phyloP scores from a whole-genome alignment of 768 basidiomycete genomes.

The Amanita jacksonii region DNA sequence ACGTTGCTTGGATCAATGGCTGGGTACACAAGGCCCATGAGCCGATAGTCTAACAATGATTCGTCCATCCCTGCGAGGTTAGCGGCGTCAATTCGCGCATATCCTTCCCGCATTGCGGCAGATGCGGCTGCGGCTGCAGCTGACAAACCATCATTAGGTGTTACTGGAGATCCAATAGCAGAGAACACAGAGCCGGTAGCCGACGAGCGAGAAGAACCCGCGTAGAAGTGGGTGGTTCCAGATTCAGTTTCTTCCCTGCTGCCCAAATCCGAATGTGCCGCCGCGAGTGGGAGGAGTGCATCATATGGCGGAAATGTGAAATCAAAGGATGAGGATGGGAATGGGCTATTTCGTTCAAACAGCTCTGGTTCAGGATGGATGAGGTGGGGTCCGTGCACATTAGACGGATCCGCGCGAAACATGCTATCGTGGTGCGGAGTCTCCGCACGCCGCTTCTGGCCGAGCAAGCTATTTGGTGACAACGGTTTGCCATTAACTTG shows the following conservation, averaged over 20 bases:
- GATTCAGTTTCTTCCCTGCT: conserved; percentile 7
- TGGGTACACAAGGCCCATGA: conserved; percentile 60
- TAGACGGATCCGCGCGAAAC: conserved; percentile 68
- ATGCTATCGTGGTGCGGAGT: conserved; percentile 74
- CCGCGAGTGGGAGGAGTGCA: conserved; percentile 38
- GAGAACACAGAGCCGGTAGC: conserved; percentile 19
- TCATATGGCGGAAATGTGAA: conserved; percentile 67
- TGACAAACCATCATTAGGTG: conserved; percentile 43
- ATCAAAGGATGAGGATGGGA: conserved; percentile 63
- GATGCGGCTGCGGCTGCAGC: conserved; percentile 56
- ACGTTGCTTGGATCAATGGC: conserved; percentile 34
- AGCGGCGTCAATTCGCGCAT: conserved; percentile 54
- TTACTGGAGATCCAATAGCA: conserved; percentile 6
- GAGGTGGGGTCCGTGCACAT: conserved; percentile 26
- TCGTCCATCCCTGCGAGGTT: conserved; percentile 48
- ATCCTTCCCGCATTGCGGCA: conserved; percentile 63
- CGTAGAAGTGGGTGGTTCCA: conserved; percentile 14
- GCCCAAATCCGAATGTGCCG: conserved; percentile 13
- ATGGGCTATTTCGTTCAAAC: conserved; percentile 35
- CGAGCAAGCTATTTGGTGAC: conserved; percentile 52
- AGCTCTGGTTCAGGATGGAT: conserved; percentile 26
- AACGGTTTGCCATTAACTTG: conserved; percentile 74
- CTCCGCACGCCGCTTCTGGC: conserved; percentile 75
- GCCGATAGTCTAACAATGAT: conserved; percentile 47
- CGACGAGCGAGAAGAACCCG: conserved; percentile 20